These are phyloP conservation scores for Pneumocystis carinii DNA, from an alignment of 1,139 yeast genomes.

Conservation along the genomic window DNA sequence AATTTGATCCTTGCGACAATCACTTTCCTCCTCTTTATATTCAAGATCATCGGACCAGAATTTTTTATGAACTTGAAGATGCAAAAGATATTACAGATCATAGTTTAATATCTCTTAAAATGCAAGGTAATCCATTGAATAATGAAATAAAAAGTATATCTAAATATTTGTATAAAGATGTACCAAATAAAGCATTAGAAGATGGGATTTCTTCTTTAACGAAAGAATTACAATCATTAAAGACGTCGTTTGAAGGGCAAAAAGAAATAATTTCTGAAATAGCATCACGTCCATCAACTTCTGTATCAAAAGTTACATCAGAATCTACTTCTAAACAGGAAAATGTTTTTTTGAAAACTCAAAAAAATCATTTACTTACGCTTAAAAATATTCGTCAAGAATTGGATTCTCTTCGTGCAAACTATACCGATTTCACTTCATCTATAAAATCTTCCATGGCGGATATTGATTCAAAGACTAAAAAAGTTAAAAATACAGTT, in stretches of 20 bases:
- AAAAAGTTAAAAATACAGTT: background rate
- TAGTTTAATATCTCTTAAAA: conserved; percentile 42
- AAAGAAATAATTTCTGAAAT: conserved; percentile 1
- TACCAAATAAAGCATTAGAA: conserved; percentile 23
- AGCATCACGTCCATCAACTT: background rate
- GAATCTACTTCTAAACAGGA: background rate
- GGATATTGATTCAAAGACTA: background rate
- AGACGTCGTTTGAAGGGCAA: conserved; percentile 26
- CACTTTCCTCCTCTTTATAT: conserved; percentile 73
- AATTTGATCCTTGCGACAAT: conserved; percentile 56
- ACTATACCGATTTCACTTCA: background rate
- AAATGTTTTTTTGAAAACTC: background rate
- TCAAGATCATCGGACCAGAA: conserved; percentile 42
- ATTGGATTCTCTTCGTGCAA: background rate
- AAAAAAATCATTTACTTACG: background rate
- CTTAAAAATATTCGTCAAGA: background rate
- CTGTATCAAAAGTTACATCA: background rate
- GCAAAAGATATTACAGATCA: conserved; percentile 48
- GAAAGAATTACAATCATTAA: conserved; percentile 25
- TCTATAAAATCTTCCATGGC: background rate
- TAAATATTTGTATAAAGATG: conserved; percentile 17
- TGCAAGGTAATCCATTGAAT: conserved; percentile 18
- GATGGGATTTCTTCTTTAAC: conserved; percentile 22
- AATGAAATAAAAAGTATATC: background rate
- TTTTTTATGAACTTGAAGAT: conserved; percentile 74